Evolutionary conservation across 176 grass and related monocot species (phyloP).

Genomic region (sorghum (Sorghum bicolor)): Sorghum_bicolor_NCBIv3 NC_012875.2:43348001-43348500

Average conservation of each 20-base stretch:
- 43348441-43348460: slow-evolving; percentile 49
- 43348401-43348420: slow-evolving; percentile 76
- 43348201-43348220: too few species aligned
- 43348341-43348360: slow-evolving; percentile 37
- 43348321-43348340: slow-evolving; percentile 54
- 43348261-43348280: not conserved
- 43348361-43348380: slow-evolving; percentile 58
- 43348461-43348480: slow-evolving; percentile 76
- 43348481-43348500: slow-evolving; percentile 25
- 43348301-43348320: slow-evolving; percentile 47
- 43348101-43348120: slow-evolving; percentile 54
- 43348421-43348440: slow-evolving; percentile 68
- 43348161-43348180: not conserved
- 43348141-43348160: too few species aligned
- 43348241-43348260: not conserved
- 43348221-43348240: too few species aligned
- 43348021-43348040: slow-evolving; percentile 48
- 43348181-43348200: too few species aligned
- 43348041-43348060: slow-evolving; percentile 26
- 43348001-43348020: slow-evolving; percentile 90
- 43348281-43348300: slow-evolving; percentile 76
- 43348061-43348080: slow-evolving; percentile 32
- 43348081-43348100: slow-evolving; percentile 54
- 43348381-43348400: slow-evolving; percentile 29
- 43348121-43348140: too few species aligned